Evolutionary conservation across 352 stramenopile species (phyloP), one percentile per base, ranked within the genome.

Genomic region (Aphanomyces stellatus): DNA sequence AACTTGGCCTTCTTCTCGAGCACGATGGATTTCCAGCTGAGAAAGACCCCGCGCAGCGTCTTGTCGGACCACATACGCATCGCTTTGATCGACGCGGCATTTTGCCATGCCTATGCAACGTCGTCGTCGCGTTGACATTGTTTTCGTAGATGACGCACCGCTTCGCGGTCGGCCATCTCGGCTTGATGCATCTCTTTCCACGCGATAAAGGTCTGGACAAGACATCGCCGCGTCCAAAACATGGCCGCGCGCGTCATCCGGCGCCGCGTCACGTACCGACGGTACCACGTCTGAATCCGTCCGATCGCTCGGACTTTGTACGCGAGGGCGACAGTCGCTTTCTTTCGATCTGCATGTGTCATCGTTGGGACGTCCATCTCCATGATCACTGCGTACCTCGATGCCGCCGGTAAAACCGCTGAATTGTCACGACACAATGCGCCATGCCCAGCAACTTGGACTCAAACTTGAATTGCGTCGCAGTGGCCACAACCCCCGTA

Each of bases 21-120:
- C 0, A 85, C 73, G 19, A 73, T 61, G 0, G 73, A 28, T 31
- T 67, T 72, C 85, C 85, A 91, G 0, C 76, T 73, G 13, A 10
- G 22, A 22, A 91, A 86, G 0, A 90, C 51, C 2, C 67, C 64
- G 13, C 42, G 72, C 0, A 91, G 8, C n/a, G 69, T 80, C 48
- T 80, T 81, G 17, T 83, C 74, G 1, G 74, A 72, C 81, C 80
- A 93, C 49, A 90, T 89, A 1, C 72, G 62, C 3, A 91, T 57
- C 17, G 85, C 85, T 59, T 82, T 82, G 4, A 77, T 55, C 0
- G 81, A 78, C 19, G 60, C 60, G 11, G 43, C 57, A 2, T 25
- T 30, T 7, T 67, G 51, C 27, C 25, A 67, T n/a, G 41, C 40
- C 60, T 67, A 67, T 22, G 8, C 10, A 15, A 35, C 30, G 25